Evolutionary conservation across 2,329 filamentous ascomycete species (phyloP).

Genomic region (Fusarium cyanostomum): DNA sequence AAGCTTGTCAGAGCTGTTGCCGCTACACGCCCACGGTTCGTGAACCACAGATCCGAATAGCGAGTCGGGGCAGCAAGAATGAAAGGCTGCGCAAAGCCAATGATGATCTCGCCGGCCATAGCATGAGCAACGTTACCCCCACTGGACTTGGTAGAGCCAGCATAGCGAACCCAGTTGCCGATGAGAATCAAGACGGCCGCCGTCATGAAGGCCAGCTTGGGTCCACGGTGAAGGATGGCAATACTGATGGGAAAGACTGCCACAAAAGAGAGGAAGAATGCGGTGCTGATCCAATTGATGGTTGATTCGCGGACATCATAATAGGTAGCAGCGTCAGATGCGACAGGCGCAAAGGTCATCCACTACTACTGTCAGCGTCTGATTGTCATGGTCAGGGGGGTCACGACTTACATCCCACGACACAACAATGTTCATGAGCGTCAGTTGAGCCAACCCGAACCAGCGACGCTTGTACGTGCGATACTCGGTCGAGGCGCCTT

Average conservation of each 20-base stretch:
- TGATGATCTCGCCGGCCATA: conserved; percentile 92
- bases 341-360: conserved; percentile 90
- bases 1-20: conserved; percentile 87
- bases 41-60: conserved; percentile 97
- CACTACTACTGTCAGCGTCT: conserved; percentile 61
- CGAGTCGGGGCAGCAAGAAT: conserved; percentile 87
- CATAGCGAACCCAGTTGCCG: conserved; percentile 94
- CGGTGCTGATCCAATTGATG: conserved; percentile 94
- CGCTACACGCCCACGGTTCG: conserved; percentile 80
- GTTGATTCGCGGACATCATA: conserved; percentile 77
- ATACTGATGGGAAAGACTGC: conserved; percentile 77
- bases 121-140: conserved; percentile 76
- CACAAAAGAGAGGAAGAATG: conserved; percentile 86
- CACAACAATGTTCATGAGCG: conserved; percentile 89
- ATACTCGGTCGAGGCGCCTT: conserved; percentile 48
- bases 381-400: background rate
- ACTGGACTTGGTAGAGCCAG: conserved; percentile 65
- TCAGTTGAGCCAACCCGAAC: conserved; percentile 85
- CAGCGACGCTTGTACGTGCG: conserved; percentile 82
- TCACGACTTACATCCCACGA: conserved; percentile 86
- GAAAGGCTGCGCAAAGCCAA: conserved; percentile 90
- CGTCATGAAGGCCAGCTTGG: conserved; percentile 78
- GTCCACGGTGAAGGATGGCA: conserved; percentile 80
- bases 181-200: conserved; percentile 77
- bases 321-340: conserved; percentile 76